These are phyloP conservation scores for Neurospora intermedia DNA, from an alignment of 495 filamentous ascomycete genomes.

Conservation along the genomic window DNA sequence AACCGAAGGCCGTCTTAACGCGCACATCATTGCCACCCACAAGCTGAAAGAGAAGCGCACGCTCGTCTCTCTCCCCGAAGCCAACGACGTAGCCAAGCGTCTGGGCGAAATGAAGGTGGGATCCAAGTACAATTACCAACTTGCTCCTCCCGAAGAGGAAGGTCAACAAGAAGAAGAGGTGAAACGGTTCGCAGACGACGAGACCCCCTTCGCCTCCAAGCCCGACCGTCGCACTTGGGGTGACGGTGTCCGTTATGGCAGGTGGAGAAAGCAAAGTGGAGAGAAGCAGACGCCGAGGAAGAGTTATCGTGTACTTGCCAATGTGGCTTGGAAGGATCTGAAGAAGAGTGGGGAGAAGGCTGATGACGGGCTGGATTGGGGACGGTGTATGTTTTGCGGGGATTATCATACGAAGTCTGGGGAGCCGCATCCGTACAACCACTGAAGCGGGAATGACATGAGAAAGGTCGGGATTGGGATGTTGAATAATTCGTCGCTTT, in stretches of 20 bases:
- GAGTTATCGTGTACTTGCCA: background rate
- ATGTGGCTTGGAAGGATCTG: background rate
- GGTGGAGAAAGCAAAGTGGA: background rate
- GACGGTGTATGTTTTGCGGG: background rate
- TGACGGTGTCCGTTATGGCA: background rate
- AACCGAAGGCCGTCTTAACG: background rate
- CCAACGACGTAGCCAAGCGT: constrained; percentile 61
- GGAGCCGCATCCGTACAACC: background rate
- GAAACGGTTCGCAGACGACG: background rate
- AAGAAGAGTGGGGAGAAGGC: background rate
- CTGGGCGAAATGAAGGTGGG: constrained; percentile 32
- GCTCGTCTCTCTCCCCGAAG: constrained; percentile 57
- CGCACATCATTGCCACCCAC: background rate
- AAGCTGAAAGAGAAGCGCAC: constrained; percentile 37
- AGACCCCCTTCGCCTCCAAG: background rate
- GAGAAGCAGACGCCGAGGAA: background rate
- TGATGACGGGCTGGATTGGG: background rate
- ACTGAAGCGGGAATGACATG: background rate
- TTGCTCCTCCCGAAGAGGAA: background rate
- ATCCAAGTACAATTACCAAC: constrained; percentile 10
- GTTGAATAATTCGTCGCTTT: background rate
- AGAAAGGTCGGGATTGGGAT: background rate
- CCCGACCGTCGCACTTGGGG: background rate
- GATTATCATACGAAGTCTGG: background rate
- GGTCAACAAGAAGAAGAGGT: background rate